phyloP scores from a whole-genome alignment of 495 filamentous ascomycete genomes.

The Staphylotrichum longicolle region DNA sequence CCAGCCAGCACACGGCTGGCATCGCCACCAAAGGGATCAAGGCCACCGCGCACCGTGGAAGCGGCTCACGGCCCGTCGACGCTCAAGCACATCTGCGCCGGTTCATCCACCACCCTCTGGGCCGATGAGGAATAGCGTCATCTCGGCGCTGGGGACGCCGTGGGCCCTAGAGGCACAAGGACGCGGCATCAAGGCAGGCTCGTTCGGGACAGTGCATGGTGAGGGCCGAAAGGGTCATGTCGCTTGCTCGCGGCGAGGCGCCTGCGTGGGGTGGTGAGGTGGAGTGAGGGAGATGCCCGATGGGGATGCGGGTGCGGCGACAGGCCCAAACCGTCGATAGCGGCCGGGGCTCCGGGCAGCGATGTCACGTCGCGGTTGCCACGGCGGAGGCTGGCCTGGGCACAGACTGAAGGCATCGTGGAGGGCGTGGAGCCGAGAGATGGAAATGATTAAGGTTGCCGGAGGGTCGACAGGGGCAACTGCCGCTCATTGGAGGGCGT shows the following conservation, averaged over 20 bases:
- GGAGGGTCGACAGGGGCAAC: constrained; percentile 27
- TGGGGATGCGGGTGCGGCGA: constrained; percentile 16
- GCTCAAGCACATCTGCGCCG: constrained; percentile 20
- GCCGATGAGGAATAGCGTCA: constrained; percentile 26
- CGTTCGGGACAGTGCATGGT: constrained; percentile 10
- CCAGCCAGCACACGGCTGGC: constrained; percentile 12
- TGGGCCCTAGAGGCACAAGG: constrained; percentile 1
- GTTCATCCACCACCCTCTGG: constrained; percentile 15
- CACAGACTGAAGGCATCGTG: constrained; percentile 20
- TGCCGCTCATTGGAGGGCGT: constrained; percentile 32
- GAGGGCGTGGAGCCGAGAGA: constrained; percentile 29
- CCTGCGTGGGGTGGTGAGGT: constrained; percentile 14
- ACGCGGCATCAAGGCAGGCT: constrained; percentile 2
- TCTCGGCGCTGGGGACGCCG: constrained; percentile 6
- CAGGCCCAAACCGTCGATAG: constrained; percentile 26
- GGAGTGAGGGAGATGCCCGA: constrained; percentile 12
- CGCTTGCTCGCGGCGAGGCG: constrained; percentile 16
- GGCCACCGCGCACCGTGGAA: constrained; percentile 7
- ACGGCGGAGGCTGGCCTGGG: constrained; percentile 17
- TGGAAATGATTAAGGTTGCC: constrained; percentile 30
- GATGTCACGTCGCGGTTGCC: constrained; percentile 26
- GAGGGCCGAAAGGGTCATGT: constrained; percentile 16
- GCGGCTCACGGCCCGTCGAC: constrained; percentile 35
- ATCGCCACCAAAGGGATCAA: constrained; percentile 13
- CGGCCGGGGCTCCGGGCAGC: constrained; percentile 23